Evolutionary conservation across 2,329 filamentous ascomycete genomes (phyloP).

Genomic region (Fusarium sp.): DNA sequence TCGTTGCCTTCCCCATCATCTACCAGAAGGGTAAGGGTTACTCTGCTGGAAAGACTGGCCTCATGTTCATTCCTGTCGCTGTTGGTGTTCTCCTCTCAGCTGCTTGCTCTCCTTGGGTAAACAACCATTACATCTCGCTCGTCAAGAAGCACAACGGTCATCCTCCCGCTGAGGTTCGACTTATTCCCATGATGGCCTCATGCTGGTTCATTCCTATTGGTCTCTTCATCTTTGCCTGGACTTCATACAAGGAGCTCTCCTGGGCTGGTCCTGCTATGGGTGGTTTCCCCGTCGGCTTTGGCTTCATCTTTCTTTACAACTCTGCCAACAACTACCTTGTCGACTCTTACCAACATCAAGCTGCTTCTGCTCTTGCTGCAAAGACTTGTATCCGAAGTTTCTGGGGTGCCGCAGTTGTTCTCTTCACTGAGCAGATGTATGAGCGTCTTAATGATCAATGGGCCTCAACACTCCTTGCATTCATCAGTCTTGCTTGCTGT

Average conservation of each 20-base stretch:
- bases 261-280: slow-evolving; percentile 81
- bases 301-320: slow-evolving; percentile 88
- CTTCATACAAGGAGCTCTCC: slow-evolving; percentile 71
- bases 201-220: slow-evolving; percentile 77
- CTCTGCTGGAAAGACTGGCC: slow-evolving; percentile 76
- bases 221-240: slow-evolving; percentile 70
- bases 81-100: slow-evolving; percentile 79
- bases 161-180: slow-evolving; percentile 80
- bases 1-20: slow-evolving; percentile 76
- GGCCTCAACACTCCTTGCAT: slow-evolving; percentile 78
- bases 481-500: slow-evolving; percentile 81
- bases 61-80: slow-evolving; percentile 89
- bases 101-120: slow-evolving; percentile 76
- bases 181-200: slow-evolving; percentile 84
- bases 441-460: slow-evolving; percentile 77
- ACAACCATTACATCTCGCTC: slow-evolving; percentile 81
- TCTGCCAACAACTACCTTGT: slow-evolving; percentile 80
- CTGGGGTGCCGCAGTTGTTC: slow-evolving; percentile 81
- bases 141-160: slow-evolving; percentile 73
- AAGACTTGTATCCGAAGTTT: slow-evolving; percentile 84
- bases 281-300: slow-evolving; percentile 79
- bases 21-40: slow-evolving; percentile 86
- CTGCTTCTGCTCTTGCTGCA: slow-evolving; percentile 82
- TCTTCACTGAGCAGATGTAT: slow-evolving; percentile 89
- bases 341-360: slow-evolving; percentile 75